Base-by-base conservation (phyloP, 768 basidiomycete species). In the Lentinula boryana region DNA sequence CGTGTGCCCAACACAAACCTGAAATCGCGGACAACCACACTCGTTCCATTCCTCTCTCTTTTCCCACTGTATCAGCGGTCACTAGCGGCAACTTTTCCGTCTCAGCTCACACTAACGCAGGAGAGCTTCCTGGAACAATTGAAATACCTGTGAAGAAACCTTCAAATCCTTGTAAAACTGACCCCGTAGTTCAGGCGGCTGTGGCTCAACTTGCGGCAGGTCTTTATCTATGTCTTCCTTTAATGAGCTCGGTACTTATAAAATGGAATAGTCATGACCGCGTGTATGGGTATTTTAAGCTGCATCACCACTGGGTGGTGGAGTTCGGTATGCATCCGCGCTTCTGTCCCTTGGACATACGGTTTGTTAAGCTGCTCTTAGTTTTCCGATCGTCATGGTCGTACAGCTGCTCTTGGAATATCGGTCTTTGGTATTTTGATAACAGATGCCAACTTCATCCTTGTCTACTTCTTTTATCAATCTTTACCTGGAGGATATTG, bases 281-380 rank as follows among this genome's bases (percentile, higher is more conserved):
- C 86, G 2, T 75, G 80, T 8, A 84, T 84, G 75, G 94, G 94
- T 8, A 71, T 92, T 55, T 74, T 96, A 36, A 80, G 84, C 35
- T 89, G 90, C 63, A 68, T 95, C 36, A 93, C 92, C 2, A 86
- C 88, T 12, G 91, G 84, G 2, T 95, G 86, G 83, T 96, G 94
- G 94, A 88, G 89, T 59, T 80, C 87, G 57, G 88, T 89, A 71
- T 70, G 87, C 77, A 15, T 54, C 58, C 32, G 18, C 10, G 49
- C 57, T 23, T 35, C 16, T n/a, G 7, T 35, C 13, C 8, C 10
- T 6, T 12, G 12, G 5, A 35, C 5, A 15, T 40, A 56, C 10
- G 13, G 12, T 21, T 9, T 2, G 21, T 31, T 41, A 43, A 32
- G 5, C n/a, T 21, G 6, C 12, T 8, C 35, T 27, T 43, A 92